Evolutionary conservation across 257 asterid species (phyloP).

Genomic region (Solanum appendiculatum): DNA sequence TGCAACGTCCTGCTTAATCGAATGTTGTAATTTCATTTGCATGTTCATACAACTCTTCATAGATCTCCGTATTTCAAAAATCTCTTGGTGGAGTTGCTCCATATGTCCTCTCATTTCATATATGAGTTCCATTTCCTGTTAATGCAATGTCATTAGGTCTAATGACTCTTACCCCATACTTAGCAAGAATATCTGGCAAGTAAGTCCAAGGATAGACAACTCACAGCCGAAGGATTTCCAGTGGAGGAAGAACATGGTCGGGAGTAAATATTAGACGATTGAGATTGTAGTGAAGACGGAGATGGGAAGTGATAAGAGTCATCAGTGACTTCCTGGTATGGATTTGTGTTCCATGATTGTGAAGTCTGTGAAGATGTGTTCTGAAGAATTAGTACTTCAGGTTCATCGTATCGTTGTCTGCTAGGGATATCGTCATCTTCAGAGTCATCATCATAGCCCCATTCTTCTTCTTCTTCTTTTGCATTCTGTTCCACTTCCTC

Average conservation of each 20-base stretch:
- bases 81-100: constrained; percentile 70
- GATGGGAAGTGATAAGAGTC: constrained; percentile 31
- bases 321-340: constrained; percentile 23
- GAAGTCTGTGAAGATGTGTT: constrained; percentile 10
- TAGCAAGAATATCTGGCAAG: neutral
- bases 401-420: constrained; percentile 14
- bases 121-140: constrained; percentile 75
- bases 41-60: constrained; percentile 56
- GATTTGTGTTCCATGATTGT: constrained; percentile 33
- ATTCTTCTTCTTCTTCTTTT: neutral
- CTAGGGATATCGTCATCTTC: constrained; percentile 32
- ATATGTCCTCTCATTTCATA: constrained; percentile 68
- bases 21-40: constrained; percentile 51
- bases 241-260: constrained; percentile 20
- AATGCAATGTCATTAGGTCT: neutral
- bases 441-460: constrained; percentile 16
- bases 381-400: constrained; percentile 22
- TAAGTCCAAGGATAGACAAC: constrained; percentile 10
- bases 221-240: constrained; percentile 42
- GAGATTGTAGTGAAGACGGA: constrained; percentile 37
- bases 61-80: constrained; percentile 56
- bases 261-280: constrained; percentile 19
- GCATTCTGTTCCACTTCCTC: neutral
- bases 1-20: constrained; percentile 41
- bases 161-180: neutral